phyloP scores from a whole-genome alignment of 805 yeast genomes.

The Candida parachauliodes region DNA sequence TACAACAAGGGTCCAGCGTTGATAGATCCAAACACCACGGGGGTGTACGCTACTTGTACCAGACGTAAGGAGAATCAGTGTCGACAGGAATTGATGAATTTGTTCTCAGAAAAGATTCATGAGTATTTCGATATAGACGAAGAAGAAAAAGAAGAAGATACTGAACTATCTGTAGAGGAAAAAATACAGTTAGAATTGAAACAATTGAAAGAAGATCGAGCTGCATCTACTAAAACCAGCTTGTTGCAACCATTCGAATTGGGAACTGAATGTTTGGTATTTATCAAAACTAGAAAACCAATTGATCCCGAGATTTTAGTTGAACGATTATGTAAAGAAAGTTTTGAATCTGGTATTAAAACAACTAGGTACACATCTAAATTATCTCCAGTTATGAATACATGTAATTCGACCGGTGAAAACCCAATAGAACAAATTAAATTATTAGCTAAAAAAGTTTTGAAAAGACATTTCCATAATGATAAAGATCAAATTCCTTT shows the following conservation, averaged over 20 bases:
- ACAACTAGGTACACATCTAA: slow-evolving; percentile 73
- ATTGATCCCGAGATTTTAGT: slow-evolving; percentile 76
- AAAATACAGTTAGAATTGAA: slow-evolving; percentile 66
- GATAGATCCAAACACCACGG: slow-evolving; percentile 81
- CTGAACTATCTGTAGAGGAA: slow-evolving; percentile 65
- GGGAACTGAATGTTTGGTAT: slow-evolving; percentile 80
- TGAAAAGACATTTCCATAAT: slow-evolving; percentile 65
- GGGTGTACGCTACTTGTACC: slow-evolving; percentile 86
- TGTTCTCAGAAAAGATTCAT: slow-evolving; percentile 44
- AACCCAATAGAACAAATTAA: slow-evolving; percentile 43
- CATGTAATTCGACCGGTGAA: slow-evolving; percentile 68
- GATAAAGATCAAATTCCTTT: slow-evolving; percentile 35
- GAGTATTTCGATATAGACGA: slow-evolving; percentile 31
- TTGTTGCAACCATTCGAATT: slow-evolving; percentile 57
- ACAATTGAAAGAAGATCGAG: slow-evolving; percentile 40
- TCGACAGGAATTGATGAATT: slow-evolving; percentile 61
- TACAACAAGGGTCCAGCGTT: slow-evolving; percentile 42
- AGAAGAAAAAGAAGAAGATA: slow-evolving; percentile 19
- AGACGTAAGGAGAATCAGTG: slow-evolving; percentile 77
- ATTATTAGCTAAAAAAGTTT: slow-evolving; percentile 55
- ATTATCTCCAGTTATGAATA: slow-evolving; percentile 72
- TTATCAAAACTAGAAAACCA: slow-evolving; percentile 77
- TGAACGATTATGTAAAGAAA: slow-evolving; percentile 57
- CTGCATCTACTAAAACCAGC: too few species aligned
- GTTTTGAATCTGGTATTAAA: slow-evolving; percentile 47